Percentiles rank a stretch among this genome's conserved stretches.
These are phyloP conservation scores for Tephrocybe rancida DNA, from an alignment of 768 basidiomycete species.

Conservation along the genomic window DNA sequence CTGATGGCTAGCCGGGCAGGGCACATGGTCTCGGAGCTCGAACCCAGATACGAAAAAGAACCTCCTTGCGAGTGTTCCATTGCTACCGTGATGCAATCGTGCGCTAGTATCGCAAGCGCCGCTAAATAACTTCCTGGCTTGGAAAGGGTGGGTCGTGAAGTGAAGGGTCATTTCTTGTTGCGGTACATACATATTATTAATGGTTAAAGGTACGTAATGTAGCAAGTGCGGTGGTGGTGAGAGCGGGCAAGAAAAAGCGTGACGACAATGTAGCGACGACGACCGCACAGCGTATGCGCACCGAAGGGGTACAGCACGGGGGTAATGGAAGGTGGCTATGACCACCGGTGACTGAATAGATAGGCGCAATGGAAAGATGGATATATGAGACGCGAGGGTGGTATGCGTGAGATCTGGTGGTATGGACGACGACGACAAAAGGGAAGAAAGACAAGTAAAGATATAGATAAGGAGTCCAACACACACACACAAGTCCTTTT, in stretches of 20 bases:
- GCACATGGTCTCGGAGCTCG: conserved; percentile 1
- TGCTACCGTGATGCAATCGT: not conserved
- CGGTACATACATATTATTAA: conserved; percentile 22
- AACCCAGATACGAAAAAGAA: not conserved
- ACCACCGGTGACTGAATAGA: conserved; percentile 11
- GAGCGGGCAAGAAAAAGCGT: conserved; percentile 20
- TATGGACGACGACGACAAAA: conserved; percentile 1
- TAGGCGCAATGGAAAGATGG: conserved; percentile 2
- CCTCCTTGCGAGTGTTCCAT: not conserved
- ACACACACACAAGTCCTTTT: conserved; percentile 9
- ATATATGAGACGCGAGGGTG: not conserved
- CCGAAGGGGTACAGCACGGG: conserved; percentile 9
- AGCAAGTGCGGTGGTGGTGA: conserved; percentile 12
- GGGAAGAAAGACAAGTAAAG: not conserved
- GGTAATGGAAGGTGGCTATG: conserved; percentile 8
- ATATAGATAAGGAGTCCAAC: conserved; percentile 4
- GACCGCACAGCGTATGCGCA: conserved; percentile 7
- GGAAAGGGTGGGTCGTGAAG: too few species aligned
- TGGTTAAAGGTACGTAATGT: conserved; percentile 8
- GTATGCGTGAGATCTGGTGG: conserved; percentile 3
- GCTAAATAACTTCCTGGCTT: not conserved
- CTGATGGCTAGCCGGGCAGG: not conserved
- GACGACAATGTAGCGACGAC: conserved; percentile 10
- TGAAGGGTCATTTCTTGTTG: too few species aligned
- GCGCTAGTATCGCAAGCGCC: not conserved